phyloP scores from a whole-genome alignment of 139 green algal species.

The Pseudopediastrum boryanum region DNA sequence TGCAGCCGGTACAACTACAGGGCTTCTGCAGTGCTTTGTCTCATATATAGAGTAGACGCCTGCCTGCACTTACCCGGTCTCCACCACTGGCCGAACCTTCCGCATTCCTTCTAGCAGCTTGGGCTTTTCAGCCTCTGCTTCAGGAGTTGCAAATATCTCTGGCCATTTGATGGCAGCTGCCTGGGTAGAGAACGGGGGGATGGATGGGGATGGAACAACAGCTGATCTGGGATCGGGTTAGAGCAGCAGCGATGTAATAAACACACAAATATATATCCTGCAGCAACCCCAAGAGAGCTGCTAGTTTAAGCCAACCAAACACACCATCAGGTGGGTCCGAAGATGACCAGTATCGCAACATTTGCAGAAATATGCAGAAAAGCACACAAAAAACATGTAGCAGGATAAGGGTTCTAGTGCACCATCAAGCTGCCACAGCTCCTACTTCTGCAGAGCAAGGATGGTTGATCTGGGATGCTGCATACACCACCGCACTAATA shows the following conservation, averaged over 20 bases:
- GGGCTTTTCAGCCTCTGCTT: conserved; percentile 61
- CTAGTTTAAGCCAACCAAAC: background rate
- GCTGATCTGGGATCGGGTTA: background rate
- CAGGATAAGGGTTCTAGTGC: background rate
- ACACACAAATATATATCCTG: background rate
- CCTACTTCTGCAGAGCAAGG: too few species aligned
- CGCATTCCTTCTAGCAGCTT: conserved; percentile 76
- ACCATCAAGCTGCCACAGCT: too few species aligned
- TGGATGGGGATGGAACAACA: background rate
- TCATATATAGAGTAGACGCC: background rate
- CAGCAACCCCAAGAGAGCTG: too few species aligned
- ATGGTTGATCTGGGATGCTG: too few species aligned
- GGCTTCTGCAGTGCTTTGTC: background rate
- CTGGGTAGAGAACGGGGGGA: conserved; percentile 40
- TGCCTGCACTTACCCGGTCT: conserved; percentile 83
- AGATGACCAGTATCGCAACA: too few species aligned
- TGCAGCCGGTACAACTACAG: too few species aligned
- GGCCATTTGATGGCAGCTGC: conserved; percentile 83
- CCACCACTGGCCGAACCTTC: conserved; percentile 90
- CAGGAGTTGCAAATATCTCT: conserved; percentile 74
- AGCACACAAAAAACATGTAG: too few species aligned
- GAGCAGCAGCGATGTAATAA: background rate
- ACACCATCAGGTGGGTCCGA: background rate
- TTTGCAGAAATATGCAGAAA: too few species aligned
- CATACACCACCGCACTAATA: too few species aligned